A percentile compares a stretch with the other conserved stretches of the same genome.
These are phyloP conservation scores for Pochonia chlamydosporia DNA, from an alignment of 2,329 filamentous ascomycete species.

Conservation along the genomic window DNA sequence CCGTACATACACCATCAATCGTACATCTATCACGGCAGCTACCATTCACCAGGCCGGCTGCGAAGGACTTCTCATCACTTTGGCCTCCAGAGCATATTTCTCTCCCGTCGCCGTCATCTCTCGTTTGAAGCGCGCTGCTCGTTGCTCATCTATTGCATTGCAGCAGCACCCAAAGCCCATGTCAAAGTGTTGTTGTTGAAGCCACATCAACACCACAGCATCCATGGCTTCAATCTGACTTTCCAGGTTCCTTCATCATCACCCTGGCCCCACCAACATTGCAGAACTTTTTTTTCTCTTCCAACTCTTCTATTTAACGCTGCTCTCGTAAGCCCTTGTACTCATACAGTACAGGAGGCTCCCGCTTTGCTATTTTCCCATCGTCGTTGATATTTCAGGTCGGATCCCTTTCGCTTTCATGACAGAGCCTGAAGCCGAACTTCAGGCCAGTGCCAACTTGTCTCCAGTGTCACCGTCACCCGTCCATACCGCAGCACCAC, in stretches of 20 bases:
- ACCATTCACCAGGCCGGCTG: neutral
- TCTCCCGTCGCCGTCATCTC: neutral
- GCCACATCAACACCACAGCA: neutral
- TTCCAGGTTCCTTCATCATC: neutral
- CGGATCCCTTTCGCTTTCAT: slow-evolving; percentile 28
- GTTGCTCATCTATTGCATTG: neutral
- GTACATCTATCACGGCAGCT: too few species aligned
- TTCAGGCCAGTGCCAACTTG: slow-evolving; percentile 48
- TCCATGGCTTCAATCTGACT: neutral
- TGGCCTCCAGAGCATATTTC: neutral
- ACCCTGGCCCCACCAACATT: neutral
- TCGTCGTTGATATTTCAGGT: slow-evolving; percentile 7
- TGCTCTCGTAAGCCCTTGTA: neutral
- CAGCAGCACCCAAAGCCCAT: neutral
- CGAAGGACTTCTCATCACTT: neutral
- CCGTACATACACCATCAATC: slow-evolving; percentile 1
- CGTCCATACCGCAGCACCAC: slow-evolving; percentile 39
- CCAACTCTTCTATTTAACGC: neutral
- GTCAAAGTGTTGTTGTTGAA: neutral
- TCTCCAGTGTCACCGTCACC: slow-evolving; percentile 46
- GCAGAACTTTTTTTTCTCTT: neutral
- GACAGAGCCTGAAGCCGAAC: slow-evolving; percentile 39
- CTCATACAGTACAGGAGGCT: neutral
- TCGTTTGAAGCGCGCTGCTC: neutral
- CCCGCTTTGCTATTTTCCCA: slow-evolving; percentile 7